A percentile compares a stretch with the other conserved stretches of the same genome.
Conservation (phyloP, 164 flowering plant species). For the Kalanchoe fedtschenkoi region DNA sequence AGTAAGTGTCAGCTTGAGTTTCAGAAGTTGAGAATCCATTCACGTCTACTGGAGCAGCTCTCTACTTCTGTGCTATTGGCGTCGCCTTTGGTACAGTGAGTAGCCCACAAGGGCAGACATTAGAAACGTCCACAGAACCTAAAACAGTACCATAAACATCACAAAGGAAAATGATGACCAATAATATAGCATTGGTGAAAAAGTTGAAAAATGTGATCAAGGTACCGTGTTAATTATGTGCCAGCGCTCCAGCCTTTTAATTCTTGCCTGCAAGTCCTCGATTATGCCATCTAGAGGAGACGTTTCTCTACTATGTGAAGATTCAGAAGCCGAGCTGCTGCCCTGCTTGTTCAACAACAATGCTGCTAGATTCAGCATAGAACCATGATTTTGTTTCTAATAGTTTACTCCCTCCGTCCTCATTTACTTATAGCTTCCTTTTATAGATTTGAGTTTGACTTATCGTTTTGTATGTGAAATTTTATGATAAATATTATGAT, state of each 20-base stretch:
- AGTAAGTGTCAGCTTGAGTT: not conserved
- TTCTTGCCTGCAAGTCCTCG: slow-evolving; percentile 81
- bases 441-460: no score
- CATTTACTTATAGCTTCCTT: not conserved
- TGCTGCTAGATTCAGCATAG: not conserved
- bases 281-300: slow-evolving; percentile 54
- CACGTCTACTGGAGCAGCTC: no score
- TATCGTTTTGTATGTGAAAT: no score
- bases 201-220: not conserved
- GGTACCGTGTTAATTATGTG: slow-evolving; percentile 76
- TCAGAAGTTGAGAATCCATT: no score
- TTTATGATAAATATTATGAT: no score
- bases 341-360: slow-evolving; percentile 38
- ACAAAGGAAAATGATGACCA: not conserved
- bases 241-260: slow-evolving; percentile 86
- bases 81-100: slow-evolving; percentile 83
- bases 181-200: not conserved
- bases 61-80: slow-evolving; percentile 21
- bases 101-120: slow-evolving; percentile 97
- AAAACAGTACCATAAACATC: slow-evolving; percentile 7
- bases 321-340: slow-evolving; percentile 61
- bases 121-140: slow-evolving; percentile 94
- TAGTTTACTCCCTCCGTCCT: no score
- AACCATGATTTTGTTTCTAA: not conserved
- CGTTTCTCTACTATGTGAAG: slow-evolving; percentile 56